Conservation (phyloP, 23 red algal species). For the Gracilaria gracilis region DNA sequence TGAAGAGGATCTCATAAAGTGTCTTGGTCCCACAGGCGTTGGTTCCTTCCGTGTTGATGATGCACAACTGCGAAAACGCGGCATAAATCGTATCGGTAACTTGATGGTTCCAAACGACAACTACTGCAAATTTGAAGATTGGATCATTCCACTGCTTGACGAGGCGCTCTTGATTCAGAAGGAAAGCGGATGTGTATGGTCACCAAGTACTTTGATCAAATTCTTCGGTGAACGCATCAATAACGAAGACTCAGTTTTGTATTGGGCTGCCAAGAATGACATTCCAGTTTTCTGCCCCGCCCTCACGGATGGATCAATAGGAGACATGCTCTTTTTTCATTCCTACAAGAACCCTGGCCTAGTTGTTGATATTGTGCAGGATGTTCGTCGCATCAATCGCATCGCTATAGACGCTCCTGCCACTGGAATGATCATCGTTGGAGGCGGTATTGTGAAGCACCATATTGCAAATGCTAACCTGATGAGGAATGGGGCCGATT, state of each 20-base stretch:
- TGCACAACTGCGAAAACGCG: slow-evolving; percentile 73
- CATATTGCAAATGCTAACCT: slow-evolving; percentile 99
- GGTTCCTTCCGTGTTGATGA: slow-evolving; percentile 84
- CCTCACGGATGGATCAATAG: slow-evolving; percentile 96
- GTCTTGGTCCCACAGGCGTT: slow-evolving; percentile 89
- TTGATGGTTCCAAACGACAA: slow-evolving; percentile 96
- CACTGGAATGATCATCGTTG: slow-evolving; percentile 95
- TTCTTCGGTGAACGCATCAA: slow-evolving; percentile 84
- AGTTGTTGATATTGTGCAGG: slow-evolving; percentile 88
- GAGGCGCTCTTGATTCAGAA: slow-evolving; percentile 75
- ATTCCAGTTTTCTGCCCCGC: slow-evolving; percentile 98
- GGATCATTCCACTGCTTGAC: slow-evolving; percentile 93
- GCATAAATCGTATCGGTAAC: slow-evolving; percentile 98
- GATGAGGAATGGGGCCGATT: slow-evolving; percentile 99
- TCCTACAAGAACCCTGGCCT: slow-evolving; percentile 88
- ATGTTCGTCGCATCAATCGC: slow-evolving; percentile 86
- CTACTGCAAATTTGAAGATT: slow-evolving; percentile 99
- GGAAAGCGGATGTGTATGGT: slow-evolving; percentile 57
- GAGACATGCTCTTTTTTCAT: slow-evolving; percentile 98
- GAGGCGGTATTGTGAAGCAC: slow-evolving; percentile 97
- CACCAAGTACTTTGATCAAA: slow-evolving; percentile 84
- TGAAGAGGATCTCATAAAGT: slow-evolving; percentile 99
- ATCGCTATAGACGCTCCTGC: slow-evolving; percentile 73
- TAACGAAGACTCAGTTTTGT: slow-evolving; percentile 82
- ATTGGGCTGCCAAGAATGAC: slow-evolving; percentile 93